phyloP scores from a whole-genome alignment of 2,329 filamentous ascomycete genomes.

The Exophiala viscosa region DNA sequence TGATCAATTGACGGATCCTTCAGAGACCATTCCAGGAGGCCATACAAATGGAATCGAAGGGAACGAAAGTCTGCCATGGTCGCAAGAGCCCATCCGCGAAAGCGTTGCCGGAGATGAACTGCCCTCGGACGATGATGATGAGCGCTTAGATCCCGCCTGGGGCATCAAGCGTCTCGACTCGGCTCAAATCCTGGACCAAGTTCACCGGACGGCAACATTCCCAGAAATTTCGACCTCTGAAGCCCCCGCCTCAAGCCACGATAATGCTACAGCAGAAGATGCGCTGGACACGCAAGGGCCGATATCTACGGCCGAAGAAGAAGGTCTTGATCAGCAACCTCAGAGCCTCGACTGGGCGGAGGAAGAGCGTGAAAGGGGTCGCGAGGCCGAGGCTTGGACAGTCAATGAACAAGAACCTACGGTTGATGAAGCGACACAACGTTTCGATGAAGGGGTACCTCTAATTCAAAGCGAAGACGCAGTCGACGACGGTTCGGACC shows the following conservation, averaged over 20 bases:
- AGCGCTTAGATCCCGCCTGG: slow-evolving; percentile 28
- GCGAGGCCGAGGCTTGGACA: slow-evolving; percentile 13
- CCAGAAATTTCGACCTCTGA: slow-evolving; percentile 12
- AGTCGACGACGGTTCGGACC: background rate
- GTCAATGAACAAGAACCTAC: slow-evolving; percentile 8
- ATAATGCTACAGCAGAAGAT: background rate
- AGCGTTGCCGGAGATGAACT: slow-evolving; percentile 16
- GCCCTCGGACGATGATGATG: slow-evolving; percentile 21
- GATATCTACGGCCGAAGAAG: slow-evolving; percentile 5
- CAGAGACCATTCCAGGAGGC: background rate
- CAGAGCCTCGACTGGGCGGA: slow-evolving; percentile 7
- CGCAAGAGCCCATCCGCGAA: background rate
- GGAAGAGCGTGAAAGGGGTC: slow-evolving; percentile 5
- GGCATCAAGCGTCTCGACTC: slow-evolving; percentile 25
- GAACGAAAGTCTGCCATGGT: background rate
- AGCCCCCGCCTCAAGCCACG: background rate
- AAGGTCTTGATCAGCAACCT: background rate
- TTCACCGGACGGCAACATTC: slow-evolving; percentile 27
- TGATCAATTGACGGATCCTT: no score
- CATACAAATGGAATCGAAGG: background rate
- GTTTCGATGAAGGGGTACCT: slow-evolving; percentile 28
- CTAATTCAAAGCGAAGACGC: slow-evolving; percentile 16
- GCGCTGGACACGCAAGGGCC: background rate
- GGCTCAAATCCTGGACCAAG: slow-evolving; percentile 20
- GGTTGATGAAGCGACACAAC: slow-evolving; percentile 11